Conservation (phyloP, 2,329 filamentous ascomycete species). For the Hypoxylon rubiginosum region DNA sequence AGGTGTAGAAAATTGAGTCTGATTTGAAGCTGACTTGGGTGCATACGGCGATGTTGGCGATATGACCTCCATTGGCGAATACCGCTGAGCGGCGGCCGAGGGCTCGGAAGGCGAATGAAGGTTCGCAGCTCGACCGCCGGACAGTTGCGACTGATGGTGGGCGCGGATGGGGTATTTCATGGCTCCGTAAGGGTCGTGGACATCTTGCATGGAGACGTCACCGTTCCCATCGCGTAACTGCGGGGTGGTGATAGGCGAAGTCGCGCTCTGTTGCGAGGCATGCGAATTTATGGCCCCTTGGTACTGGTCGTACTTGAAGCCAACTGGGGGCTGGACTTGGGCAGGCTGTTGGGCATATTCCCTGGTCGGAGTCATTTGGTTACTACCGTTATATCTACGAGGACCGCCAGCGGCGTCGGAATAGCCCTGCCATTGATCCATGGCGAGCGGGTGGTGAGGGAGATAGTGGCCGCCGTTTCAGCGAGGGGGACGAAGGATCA, state of each 20-base stretch:
- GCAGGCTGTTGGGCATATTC: slow-evolving; percentile 51
- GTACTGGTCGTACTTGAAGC: slow-evolving; percentile 78
- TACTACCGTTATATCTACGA: slow-evolving; percentile 67
- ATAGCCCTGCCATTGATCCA: slow-evolving; percentile 79
- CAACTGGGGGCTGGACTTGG: slow-evolving; percentile 63
- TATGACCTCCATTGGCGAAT: slow-evolving; percentile 94
- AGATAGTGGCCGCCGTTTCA: slow-evolving; percentile 25
- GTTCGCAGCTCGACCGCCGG: slow-evolving; percentile 65
- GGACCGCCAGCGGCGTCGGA: slow-evolving; percentile 73
- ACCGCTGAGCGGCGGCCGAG: slow-evolving; percentile 87
- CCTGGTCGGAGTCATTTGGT: slow-evolving; percentile 50
- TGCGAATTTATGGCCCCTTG: slow-evolving; percentile 61
- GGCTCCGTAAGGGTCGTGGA: slow-evolving; percentile 83
- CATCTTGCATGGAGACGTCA: slow-evolving; percentile 89
- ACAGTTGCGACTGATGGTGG: slow-evolving; percentile 80
- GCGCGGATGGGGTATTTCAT: slow-evolving; percentile 88
- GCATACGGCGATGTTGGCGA: slow-evolving; percentile 85
- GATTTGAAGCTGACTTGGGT: slow-evolving; percentile 69
- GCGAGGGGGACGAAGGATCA: slow-evolving; percentile 10
- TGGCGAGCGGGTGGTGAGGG: slow-evolving; percentile 51
- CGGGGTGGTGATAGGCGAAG: slow-evolving; percentile 61
- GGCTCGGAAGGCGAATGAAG: slow-evolving; percentile 82
- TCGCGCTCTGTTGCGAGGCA: slow-evolving; percentile 53
- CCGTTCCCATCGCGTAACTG: slow-evolving; percentile 78
- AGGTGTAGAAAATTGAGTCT: slow-evolving; percentile 66